phyloP scores from a whole-genome alignment of 306 rosid species.

The Acacia acuminata region DNA sequence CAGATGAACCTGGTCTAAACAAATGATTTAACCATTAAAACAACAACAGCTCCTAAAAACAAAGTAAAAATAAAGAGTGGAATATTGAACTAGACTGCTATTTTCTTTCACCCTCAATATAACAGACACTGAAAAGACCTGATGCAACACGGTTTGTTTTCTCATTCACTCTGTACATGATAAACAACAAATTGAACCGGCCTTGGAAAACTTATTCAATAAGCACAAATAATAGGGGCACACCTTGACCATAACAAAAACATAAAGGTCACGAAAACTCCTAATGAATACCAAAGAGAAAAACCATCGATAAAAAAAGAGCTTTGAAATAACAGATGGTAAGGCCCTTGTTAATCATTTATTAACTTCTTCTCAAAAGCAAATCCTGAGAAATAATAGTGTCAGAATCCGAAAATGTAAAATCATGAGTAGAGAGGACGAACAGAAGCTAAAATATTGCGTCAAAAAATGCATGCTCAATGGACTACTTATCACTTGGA shows the following conservation, averaged over 20 bases:
- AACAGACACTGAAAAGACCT: neutral
- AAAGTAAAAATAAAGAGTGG: neutral
- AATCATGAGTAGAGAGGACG: neutral
- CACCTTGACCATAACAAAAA: neutral
- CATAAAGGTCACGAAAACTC: neutral
- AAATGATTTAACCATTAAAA: conserved; percentile 22
- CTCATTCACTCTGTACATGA: neutral
- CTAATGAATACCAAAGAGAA: neutral
- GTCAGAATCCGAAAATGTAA: neutral
- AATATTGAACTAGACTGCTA: conserved; percentile 6
- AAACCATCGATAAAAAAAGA: neutral
- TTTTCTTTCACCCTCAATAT: neutral
- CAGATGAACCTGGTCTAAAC: conserved; percentile 62
- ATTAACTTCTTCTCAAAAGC: neutral
- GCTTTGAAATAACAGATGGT: neutral
- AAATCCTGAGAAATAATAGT: neutral
- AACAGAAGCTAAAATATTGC: neutral
- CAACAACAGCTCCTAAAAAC: conserved; percentile 7
- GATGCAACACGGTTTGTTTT: neutral
- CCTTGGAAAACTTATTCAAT: neutral
- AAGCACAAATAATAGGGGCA: neutral
- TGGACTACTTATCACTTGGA: neutral
- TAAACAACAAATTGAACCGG: neutral
- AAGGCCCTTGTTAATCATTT: neutral
- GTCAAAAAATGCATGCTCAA: neutral